phyloP scores from a whole-genome alignment of 208 protist genomes.

The Wallacemonas sp. region DNA sequence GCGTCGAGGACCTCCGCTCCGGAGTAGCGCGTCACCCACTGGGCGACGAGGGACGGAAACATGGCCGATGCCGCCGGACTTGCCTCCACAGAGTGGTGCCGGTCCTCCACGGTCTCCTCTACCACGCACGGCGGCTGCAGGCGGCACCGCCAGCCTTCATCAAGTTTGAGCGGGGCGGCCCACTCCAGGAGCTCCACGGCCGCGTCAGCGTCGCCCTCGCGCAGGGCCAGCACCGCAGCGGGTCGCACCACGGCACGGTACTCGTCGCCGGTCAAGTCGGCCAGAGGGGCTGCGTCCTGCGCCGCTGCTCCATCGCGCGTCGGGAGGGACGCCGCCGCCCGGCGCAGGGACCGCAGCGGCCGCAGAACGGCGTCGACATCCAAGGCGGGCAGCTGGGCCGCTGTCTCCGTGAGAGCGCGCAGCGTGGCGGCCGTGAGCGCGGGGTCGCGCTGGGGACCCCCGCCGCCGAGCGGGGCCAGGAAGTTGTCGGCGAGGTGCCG shows the following conservation, averaged over 20 bases:
- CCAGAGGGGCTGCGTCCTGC: too few species aligned
- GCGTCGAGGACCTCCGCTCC: constrained; percentile 26
- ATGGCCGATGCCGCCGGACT: not conserved
- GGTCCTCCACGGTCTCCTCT: too few species aligned
- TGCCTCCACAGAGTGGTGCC: too few species aligned
- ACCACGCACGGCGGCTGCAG: too few species aligned
- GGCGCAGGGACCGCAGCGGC: not conserved
- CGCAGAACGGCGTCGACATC: constrained; percentile 5
- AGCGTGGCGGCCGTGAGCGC: not conserved
- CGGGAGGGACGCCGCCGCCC: not conserved
- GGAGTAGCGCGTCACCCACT: constrained; percentile 8
- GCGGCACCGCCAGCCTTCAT: constrained; percentile 24
- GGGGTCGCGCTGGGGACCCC: not conserved
- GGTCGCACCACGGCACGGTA: constrained; percentile 10
- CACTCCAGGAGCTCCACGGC: constrained; percentile 32
- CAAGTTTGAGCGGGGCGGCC: constrained; percentile 10
- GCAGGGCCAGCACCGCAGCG: constrained; percentile 19
- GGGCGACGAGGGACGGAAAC: constrained; percentile 3
- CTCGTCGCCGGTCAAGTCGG: not conserved
- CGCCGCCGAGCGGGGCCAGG: constrained; percentile 1
- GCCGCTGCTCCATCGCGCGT: too few species aligned
- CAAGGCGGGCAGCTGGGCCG: not conserved
- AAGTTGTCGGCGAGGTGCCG: constrained; percentile 1
- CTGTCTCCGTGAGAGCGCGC: not conserved
- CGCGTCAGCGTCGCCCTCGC: constrained; percentile 16